Evolutionary conservation across 331 rosid species (phyloP).

Genomic region (Telfairia occidentalis): DNA sequence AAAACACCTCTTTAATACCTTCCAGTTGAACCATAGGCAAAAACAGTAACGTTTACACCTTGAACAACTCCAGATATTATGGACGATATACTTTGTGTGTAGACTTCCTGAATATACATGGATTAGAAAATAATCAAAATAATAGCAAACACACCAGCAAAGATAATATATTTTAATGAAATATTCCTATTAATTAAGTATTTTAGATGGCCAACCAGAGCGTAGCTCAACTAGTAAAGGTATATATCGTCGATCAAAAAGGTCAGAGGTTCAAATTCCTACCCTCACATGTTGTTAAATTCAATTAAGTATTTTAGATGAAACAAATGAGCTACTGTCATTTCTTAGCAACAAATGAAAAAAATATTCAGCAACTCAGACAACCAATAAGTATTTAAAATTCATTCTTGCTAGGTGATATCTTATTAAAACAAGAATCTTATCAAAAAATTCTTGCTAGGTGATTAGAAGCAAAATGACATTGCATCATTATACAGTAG

Average conservation of each 20-base stretch:
- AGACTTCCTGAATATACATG: conserved; percentile 35
- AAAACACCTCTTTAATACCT: conserved; percentile 26
- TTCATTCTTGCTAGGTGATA: neutral
- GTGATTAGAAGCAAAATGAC: neutral
- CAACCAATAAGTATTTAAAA: neutral
- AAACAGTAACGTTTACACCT: conserved; percentile 54
- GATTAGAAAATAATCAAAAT: neutral
- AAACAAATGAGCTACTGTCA: neutral
- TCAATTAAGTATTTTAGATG: neutral
- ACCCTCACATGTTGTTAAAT: too few relatives aligned
- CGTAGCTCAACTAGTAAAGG: too few relatives aligned
- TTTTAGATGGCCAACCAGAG: too few relatives aligned
- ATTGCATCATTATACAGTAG: neutral
- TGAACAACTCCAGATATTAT: conserved; percentile 46
- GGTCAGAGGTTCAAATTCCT: too few relatives aligned
- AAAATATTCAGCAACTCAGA: neutral
- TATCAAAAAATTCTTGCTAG: too few relatives aligned
- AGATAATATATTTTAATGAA: neutral
- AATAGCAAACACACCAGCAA: neutral
- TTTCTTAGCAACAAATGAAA: neutral
- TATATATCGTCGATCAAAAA: too few relatives aligned
- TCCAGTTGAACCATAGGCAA: conserved; percentile 62
- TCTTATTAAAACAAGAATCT: too few relatives aligned
- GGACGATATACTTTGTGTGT: conserved; percentile 33
- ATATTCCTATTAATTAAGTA: neutral